A percentile compares a stretch with the other conserved stretches of the same genome.
Conservation (phyloP, 1,284 basidiomycete genomes). For the Stygiomarasmius scandens region DNA sequence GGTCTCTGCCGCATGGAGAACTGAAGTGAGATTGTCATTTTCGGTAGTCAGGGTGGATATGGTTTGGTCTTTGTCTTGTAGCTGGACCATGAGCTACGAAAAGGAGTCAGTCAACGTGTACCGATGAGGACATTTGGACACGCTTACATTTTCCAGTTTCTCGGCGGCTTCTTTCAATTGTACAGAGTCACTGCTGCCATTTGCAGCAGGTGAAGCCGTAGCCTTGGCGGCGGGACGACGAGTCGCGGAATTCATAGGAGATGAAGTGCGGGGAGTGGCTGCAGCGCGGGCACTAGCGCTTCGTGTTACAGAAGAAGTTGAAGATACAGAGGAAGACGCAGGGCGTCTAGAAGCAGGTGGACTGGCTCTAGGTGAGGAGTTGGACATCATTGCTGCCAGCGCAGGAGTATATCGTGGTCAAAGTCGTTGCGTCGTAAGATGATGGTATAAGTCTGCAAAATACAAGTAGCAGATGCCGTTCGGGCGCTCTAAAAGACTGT, state of each 20-base stretch:
- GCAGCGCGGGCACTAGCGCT: slow-evolving; percentile 55
- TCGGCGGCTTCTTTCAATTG: slow-evolving; percentile 76
- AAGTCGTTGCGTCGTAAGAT: slow-evolving; percentile 12
- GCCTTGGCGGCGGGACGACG: slow-evolving; percentile 56
- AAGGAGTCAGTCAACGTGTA: slow-evolving; percentile 17
- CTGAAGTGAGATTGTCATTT: slow-evolving; percentile 62
- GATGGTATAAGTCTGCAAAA: slow-evolving; percentile 13
- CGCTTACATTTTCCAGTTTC: slow-evolving; percentile 73
- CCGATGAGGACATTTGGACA: slow-evolving; percentile 1
- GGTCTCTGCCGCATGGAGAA: slow-evolving; percentile 66
- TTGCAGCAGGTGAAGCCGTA: slow-evolving; percentile 38
- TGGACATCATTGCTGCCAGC: slow-evolving; percentile 11
- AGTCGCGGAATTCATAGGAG: slow-evolving; percentile 44
- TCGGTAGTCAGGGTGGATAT: slow-evolving; percentile 62
- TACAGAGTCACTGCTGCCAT: slow-evolving; percentile 48
- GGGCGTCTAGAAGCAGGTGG: slow-evolving; percentile 12
- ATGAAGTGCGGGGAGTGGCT: slow-evolving; percentile 44
- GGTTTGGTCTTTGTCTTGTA: slow-evolving; percentile 77
- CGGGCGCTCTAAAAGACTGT: too few relatives aligned
- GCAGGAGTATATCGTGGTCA: slow-evolving; percentile 8
- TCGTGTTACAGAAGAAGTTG: slow-evolving; percentile 34
- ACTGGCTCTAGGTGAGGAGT: slow-evolving; percentile 11
- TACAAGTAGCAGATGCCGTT: background rate
- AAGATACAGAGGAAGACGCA: slow-evolving; percentile 31
- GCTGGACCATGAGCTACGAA: slow-evolving; percentile 54